These are phyloP conservation scores for Monilinia polystroma DNA, from an alignment of 2,329 filamentous ascomycete species.

Conservation along the genomic window DNA sequence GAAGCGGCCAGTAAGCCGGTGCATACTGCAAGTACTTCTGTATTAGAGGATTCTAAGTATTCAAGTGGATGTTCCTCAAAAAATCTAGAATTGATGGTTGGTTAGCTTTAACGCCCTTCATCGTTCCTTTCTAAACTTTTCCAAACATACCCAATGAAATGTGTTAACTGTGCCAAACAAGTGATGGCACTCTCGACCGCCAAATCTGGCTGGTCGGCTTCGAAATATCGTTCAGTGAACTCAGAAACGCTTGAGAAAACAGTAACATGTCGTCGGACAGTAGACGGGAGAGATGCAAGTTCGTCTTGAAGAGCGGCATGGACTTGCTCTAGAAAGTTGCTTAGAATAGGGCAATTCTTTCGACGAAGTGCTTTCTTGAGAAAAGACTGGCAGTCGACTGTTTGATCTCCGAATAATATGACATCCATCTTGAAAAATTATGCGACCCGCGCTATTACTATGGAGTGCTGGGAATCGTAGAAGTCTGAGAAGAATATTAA, in stretches of 20 bases:
- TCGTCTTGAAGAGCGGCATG: conserved; percentile 59
- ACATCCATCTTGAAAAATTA: conserved; percentile 32
- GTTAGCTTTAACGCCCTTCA: neutral
- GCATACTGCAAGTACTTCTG: conserved; percentile 32
- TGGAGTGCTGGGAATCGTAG: conserved; percentile 1
- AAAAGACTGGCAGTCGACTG: conserved; percentile 29
- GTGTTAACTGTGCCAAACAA: conserved; percentile 62
- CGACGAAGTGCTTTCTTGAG: conserved; percentile 27
- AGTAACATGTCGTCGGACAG: conserved; percentile 58
- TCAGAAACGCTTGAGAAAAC: conserved; percentile 62
- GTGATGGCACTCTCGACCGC: conserved; percentile 64
- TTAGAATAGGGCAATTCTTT: conserved; percentile 30
- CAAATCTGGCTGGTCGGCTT: conserved; percentile 55
- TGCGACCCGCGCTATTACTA: conserved; percentile 21
- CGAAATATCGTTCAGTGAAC: conserved; percentile 63
- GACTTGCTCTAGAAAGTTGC: conserved; percentile 56
- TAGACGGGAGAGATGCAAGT: conserved; percentile 54
- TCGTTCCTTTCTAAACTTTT: neutral
- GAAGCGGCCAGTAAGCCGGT: conserved; percentile 40
- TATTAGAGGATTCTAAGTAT: conserved; percentile 19
- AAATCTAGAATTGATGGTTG: conserved; percentile 6
- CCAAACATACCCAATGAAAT: conserved; percentile 63
- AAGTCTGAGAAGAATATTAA: conserved; percentile 3
- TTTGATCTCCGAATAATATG: conserved; percentile 32
- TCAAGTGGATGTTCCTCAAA: conserved; percentile 20